Base-by-base conservation (phyloP, 2,329 filamentous ascomycete genomes). In the Tolypocladium paradoxum region DNA sequence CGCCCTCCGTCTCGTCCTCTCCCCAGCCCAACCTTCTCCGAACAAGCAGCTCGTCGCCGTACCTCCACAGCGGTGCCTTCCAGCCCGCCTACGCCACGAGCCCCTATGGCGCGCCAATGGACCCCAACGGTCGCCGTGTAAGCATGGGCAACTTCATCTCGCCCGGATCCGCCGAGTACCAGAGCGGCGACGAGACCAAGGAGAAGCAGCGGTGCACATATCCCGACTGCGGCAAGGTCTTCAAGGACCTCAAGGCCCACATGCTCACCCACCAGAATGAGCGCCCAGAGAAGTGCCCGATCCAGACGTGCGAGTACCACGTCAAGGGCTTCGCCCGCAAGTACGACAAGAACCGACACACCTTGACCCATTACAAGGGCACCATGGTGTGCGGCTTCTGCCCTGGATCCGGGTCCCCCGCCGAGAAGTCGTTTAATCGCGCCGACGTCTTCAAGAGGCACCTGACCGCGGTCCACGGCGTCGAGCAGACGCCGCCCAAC, bases 331-430 rank as follows among this genome's bases (percentile, higher is more conserved):
- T 96, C 65, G 90, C 91, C 12, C 81, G 91, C 62, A 96, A 96
- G 72, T 96, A 96, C 67, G 91, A 96, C 76, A 95, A 95, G 78
- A 96, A 96, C 72, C 78, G 91, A 46, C 91, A 96, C 69, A 95
- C 90, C 6, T 72, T 96, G 57, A 96, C 91, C 6, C 91, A 96
- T 69, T 96, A 96, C 79, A 96, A 96, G 73, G 91, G 91, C 40
- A 96, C 88, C 49, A 96, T 96, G 91, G 89, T 96, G 27, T 96
- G 91, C 66, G 90, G 90, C 33, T 96, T 96, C 74, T 96, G 91
- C 63, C 89, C 90, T 1, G 89, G 90, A 35, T 90, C 88, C 31
- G 91, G 91, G 4, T 92, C 90, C 5, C 82, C 90, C 8, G 87
- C 87, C 1, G 91, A 96, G 72, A 96, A 96, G 80, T 92, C 88